These are phyloP conservation scores for Hyphopichia homilentoma DNA, from an alignment of 805 yeast species.

Conservation along the genomic window DNA sequence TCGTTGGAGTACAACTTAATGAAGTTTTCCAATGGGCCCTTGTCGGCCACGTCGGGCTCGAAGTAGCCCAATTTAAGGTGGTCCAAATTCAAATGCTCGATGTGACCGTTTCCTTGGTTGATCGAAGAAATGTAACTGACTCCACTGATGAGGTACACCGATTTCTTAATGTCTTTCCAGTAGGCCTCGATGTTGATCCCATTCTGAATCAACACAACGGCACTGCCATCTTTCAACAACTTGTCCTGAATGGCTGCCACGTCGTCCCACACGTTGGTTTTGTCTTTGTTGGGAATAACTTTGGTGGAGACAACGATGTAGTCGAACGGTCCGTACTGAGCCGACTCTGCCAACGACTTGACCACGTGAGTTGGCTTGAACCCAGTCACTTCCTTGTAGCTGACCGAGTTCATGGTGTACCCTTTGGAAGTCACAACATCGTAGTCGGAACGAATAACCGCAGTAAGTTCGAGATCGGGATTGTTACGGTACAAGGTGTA, in stretches of 20 bases:
- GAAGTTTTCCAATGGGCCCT: constrained; percentile 36
- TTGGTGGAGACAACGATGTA: constrained; percentile 60
- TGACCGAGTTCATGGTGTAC: constrained; percentile 55
- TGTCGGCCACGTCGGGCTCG: constrained; percentile 29
- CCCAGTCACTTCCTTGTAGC: constrained; percentile 51
- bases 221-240: constrained; percentile 41
- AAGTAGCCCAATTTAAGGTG: constrained; percentile 50
- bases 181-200: constrained; percentile 63
- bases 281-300: constrained; percentile 65
- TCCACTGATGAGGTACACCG: constrained; percentile 56
- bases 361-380: constrained; percentile 54
- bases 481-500: constrained; percentile 47
- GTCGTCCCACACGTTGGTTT: constrained; percentile 49
- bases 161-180: constrained; percentile 46
- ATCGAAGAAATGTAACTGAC: constrained; percentile 62
- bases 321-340: constrained; percentile 42
- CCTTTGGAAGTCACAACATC: constrained; percentile 50
- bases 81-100: constrained; percentile 52
- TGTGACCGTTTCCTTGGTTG: constrained; percentile 38
- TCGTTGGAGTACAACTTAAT: constrained; percentile 44
- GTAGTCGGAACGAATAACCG: constrained; percentile 66
- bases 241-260: constrained; percentile 47
- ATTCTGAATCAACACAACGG: constrained; percentile 59
- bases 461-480: constrained; percentile 48
- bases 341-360: constrained; percentile 32